Evolutionary conservation across 225 moss, liverwort and hornwort genomes (phyloP), one percentile per base, ranked within the genome.

Genomic region (Bryum argenteum): DNA sequence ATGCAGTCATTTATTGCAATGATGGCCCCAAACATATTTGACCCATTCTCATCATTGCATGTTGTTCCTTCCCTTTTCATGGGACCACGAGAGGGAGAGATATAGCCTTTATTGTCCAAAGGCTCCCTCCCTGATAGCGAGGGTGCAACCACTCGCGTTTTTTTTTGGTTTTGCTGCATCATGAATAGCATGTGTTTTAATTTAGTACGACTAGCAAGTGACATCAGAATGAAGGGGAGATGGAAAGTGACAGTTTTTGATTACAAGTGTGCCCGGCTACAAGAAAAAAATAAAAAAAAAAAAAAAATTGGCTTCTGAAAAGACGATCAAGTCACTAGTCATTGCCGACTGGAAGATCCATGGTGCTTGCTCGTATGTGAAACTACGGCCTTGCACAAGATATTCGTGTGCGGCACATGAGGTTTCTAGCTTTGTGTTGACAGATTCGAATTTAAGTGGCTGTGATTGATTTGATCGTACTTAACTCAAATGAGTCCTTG

Each of bases 401-500:
- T 33, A 33, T 33, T 33, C 5, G 33, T 33, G 1, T 6, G 33
- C 5, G 33, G 33, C 33, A 33, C 33, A 4, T 5, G 4, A 33
- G 33, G 33, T 33, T 33, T 33, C 33, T 33, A 33, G 5, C 33
- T 28, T 28, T 65, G 52, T 28, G 51, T 50, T 50, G 41, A 73
- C 8, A 39, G 58, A 61, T 52, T 52, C 17, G 63, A 60, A 60
- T 63, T 48, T 8, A 67, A 50, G 56, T 70, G 42, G 43, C 66
- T 66, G 33, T 33, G 33, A 33, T 33, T 57, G 66, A 63, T 66
- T 76, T 39, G 33, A 26, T 55, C 23, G 41, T 63, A 19, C 26
- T 47, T 40, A 17, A 78, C 77, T 92, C 83, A 92, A 47, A 92
- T 83, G 15, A 95, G 88, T 54, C 92, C 92, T 78, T 92, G 88